Evolutionary conservation across 2,329 filamentous ascomycete genomes (phyloP).

Genomic region (Rhinocladiella mackenziei): DNA sequence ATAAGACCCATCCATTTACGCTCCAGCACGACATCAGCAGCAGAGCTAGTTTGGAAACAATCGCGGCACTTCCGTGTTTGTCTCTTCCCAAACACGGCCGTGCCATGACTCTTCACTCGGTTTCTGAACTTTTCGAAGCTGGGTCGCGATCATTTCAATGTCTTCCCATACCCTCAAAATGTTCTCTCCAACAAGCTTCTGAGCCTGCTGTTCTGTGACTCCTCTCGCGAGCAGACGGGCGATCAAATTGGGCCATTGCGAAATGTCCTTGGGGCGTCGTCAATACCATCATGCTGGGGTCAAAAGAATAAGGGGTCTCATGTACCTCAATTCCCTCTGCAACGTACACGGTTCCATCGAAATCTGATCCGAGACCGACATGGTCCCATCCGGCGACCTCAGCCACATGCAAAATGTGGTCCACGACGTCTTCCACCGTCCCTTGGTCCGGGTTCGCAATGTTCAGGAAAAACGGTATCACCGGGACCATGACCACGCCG

Average conservation of each 20-base stretch:
- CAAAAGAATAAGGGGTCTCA: too few species aligned
- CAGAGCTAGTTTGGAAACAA: too few species aligned
- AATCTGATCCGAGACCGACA: slow-evolving; percentile 87
- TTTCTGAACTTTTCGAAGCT: too few species aligned
- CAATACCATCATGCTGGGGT: too few species aligned
- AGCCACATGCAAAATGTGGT: slow-evolving; percentile 78
- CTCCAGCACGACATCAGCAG: too few species aligned
- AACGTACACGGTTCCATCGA: slow-evolving; percentile 59
- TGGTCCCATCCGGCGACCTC: slow-evolving; percentile 77
- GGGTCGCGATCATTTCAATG: too few species aligned
- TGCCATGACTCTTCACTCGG: too few species aligned
- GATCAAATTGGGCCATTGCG: slow-evolving; percentile 36
- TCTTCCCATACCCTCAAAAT: too few species aligned
- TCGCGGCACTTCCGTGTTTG: too few species aligned
- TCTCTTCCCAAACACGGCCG: too few species aligned
- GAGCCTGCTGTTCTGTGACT: slow-evolving; percentile 39
- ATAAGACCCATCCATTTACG: too few species aligned
- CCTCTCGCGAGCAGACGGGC: slow-evolving; percentile 38
- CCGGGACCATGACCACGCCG: slow-evolving; percentile 42
- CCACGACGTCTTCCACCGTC: slow-evolving; percentile 70
- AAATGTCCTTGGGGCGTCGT: too few species aligned
- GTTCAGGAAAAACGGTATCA: slow-evolving; percentile 35
- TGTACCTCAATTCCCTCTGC: slow-evolving; percentile 34
- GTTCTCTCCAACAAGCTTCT: slow-evolving; percentile 39
- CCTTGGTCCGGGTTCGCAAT: slow-evolving; percentile 34